Percentiles rank a stretch among this genome's conserved stretches.
phyloP scores from a whole-genome alignment of 2,329 filamentous ascomycete genomes.

The Claviceps digitariae region DNA sequence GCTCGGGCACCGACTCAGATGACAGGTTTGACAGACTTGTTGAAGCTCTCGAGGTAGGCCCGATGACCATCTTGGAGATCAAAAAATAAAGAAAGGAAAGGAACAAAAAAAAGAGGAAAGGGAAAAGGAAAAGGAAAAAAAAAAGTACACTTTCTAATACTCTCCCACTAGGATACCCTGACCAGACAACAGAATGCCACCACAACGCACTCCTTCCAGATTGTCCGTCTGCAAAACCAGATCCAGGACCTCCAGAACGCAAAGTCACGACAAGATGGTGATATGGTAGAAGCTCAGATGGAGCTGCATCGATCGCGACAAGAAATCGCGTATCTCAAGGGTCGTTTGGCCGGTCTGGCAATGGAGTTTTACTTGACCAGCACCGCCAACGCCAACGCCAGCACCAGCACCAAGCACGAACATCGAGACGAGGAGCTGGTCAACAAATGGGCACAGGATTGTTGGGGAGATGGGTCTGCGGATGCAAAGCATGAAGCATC shows the following conservation, averaged over 20 bases:
- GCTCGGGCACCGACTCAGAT: neutral
- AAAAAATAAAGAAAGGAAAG: neutral
- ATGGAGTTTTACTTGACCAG: constrained; percentile 3
- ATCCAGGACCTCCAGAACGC: constrained; percentile 1
- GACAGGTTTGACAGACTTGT: neutral
- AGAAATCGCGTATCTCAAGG: constrained; percentile 7
- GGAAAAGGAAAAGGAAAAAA: no score
- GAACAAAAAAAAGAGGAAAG: no score
- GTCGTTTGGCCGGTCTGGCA: constrained; percentile 4
- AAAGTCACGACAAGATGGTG: neutral
- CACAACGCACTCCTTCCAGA: constrained; percentile 8
- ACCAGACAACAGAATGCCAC: neutral
- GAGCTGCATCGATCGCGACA: neutral
- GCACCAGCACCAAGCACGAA: no score
- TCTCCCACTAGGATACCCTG: neutral
- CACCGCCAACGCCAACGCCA: no score
- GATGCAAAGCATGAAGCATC: no score
- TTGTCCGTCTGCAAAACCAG: constrained; percentile 8
- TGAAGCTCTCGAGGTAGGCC: neutral
- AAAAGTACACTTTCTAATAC: neutral
- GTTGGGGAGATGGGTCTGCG: no score
- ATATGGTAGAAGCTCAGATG: neutral
- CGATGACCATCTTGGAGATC: neutral
- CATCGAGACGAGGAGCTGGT: neutral
- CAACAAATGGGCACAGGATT: neutral